Conservation (phyloP, 179 eudicot genomes). For the Drosera spatulata region DNA sequence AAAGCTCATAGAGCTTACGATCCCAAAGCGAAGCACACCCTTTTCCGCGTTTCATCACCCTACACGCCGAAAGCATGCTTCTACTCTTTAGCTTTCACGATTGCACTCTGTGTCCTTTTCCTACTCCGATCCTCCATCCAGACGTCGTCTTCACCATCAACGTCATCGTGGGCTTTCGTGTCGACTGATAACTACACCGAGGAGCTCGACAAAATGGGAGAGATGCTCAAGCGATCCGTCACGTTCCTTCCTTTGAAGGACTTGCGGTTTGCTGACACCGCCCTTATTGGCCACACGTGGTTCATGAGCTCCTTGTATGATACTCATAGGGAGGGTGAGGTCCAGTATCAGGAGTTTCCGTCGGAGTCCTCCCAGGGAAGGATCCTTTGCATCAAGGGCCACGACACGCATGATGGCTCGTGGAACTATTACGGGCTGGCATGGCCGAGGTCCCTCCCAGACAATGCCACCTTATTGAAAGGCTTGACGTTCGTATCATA, state of each 20-base stretch:
- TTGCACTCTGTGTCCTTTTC: constrained; percentile 32
- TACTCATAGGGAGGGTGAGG: constrained; percentile 55
- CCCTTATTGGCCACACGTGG: constrained; percentile 74
- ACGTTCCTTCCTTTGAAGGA: constrained; percentile 77
- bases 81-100: constrained; percentile 15
- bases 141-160: constrained; percentile 9
- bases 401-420: constrained; percentile 56
- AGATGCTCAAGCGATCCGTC: constrained; percentile 35
- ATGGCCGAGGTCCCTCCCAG: constrained; percentile 24
- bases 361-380: constrained; percentile 50
- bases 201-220: constrained; percentile 2
- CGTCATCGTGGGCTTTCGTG: constrained; percentile 3
- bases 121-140: constrained; percentile 6
- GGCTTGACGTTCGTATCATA: constrained; percentile 31
- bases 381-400: constrained; percentile 56
- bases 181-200: not conserved
- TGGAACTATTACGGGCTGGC: constrained; percentile 48
- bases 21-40: constrained; percentile 18
- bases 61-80: constrained; percentile 34
- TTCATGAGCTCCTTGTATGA: constrained; percentile 83
- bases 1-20: constrained; percentile 1
- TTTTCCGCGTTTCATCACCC: constrained; percentile 4
- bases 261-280: constrained; percentile 32
- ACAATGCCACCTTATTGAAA: constrained; percentile 23
- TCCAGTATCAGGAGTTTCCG: constrained; percentile 59